Percentiles rank a stretch among this genome's conserved stretches.
These are phyloP conservation scores for Prototheca stagnorum DNA, from an alignment of 163 green algal species.

Conservation along the genomic window DNA sequence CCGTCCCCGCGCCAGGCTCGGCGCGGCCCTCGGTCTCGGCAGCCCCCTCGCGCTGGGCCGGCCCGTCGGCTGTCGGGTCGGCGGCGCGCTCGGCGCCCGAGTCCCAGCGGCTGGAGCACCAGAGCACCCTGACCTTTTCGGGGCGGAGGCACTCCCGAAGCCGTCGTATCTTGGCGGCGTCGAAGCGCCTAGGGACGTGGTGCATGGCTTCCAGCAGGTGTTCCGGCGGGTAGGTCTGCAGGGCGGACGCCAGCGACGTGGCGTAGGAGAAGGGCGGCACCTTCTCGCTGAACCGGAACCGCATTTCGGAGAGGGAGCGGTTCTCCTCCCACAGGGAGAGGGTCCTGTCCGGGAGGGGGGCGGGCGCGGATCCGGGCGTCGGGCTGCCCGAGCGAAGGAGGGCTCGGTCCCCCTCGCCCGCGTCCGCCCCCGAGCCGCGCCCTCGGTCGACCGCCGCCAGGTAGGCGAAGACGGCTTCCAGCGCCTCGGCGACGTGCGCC, in stretches of 20 bases:
- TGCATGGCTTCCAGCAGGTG: slow-evolving; percentile 48
- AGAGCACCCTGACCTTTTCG: slow-evolving; percentile 44
- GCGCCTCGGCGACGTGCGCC: slow-evolving; percentile 31
- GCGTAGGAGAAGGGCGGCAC: slow-evolving; percentile 33
- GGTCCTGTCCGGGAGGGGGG: no score
- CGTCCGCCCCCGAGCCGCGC: no score
- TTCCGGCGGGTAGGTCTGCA: slow-evolving; percentile 33
- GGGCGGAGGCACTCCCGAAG: slow-evolving; percentile 47
- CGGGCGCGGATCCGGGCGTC: no score
- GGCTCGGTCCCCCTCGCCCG: no score
- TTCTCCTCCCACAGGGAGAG: slow-evolving; percentile 41
- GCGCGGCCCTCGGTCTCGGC: no score
- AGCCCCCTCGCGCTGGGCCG: no score
- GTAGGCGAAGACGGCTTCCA: slow-evolving; percentile 28
- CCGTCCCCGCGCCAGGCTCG: no score
- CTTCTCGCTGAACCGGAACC: slow-evolving; percentile 59
- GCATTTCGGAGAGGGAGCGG: slow-evolving; percentile 23
- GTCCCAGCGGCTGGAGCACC: slow-evolving; percentile 20
- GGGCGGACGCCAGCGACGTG: slow-evolving; percentile 16
- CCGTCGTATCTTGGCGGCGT: slow-evolving; percentile 30
- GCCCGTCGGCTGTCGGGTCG: no score
- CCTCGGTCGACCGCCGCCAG: no score
- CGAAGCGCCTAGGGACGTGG: slow-evolving; percentile 44
- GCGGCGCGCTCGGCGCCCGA: no score
- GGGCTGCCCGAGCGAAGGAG: no score